Evolutionary conservation across 331 rosid species (phyloP), one percentile per base, ranked within the genome.

Genomic region (Prunus yedoensis): DNA sequence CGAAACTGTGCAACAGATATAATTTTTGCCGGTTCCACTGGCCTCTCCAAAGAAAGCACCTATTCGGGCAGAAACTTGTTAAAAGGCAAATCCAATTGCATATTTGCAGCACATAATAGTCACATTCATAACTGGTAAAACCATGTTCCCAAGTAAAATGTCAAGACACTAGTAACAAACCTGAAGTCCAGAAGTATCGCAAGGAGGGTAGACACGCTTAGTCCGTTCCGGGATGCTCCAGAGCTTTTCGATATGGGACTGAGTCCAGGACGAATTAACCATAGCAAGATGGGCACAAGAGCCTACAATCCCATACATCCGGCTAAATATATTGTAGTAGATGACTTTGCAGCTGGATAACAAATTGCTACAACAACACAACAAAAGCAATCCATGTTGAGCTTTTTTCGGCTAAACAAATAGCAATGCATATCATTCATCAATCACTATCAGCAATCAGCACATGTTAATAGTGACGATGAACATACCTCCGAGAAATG

Each of bases 181-280:
- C 97, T 90, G 97, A 81, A 94, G 91, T 70, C 93, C 91, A 62
- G 97, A 89, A 75, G 97, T 92, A 82, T 92, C 96, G 80, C 97
- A 94, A 41, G 99, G 97, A 83, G 97, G 99, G 77, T 92, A 94
- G 20, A 94, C 97, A 66, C 91, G 88, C 89, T 87, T 92, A 43
- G 83, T 92, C 4, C 92, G 85, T 65, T 83, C 71, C 4, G 96
- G 87, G 77, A 92, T 81, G 77, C 81, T 87, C 99, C 99, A 90
- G 53, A 94, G 85, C 84, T 88, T 85, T 77, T 89, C 87, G 56
- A 94, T 92, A 64, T 94, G 97, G 45, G 92, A 84, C 77, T 80
- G 85, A 77, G 99, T 94, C 97, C 99, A 94, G 18, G 99, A 88
- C 70, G 99, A 94, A 86, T 92, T 94, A 50, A 94, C 99, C 99